Conservation (phyloP, 1,284 basidiomycete genomes). For the Rhodotorula sp. region DNA sequence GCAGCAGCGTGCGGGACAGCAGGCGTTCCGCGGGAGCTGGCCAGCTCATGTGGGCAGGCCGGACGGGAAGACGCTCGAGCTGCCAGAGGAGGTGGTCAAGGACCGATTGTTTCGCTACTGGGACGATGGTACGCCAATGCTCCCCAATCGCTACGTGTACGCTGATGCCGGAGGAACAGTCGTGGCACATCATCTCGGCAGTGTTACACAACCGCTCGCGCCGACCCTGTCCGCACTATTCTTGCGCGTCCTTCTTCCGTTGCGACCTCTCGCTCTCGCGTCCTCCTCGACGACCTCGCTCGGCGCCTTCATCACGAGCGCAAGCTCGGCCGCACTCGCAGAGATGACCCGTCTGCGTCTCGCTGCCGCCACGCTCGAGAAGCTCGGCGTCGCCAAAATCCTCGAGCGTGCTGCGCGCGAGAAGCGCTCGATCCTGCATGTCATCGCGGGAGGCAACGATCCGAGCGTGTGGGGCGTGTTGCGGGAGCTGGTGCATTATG, state of each 20-base stretch:
- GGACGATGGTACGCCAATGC: background rate
- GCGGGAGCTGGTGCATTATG: slow-evolving; percentile 11
- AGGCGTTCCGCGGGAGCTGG: background rate
- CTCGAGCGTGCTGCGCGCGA: slow-evolving; percentile 6
- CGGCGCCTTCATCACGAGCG: background rate
- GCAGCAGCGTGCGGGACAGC: background rate
- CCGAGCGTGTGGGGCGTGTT: slow-evolving; percentile 5
- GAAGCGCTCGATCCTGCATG: slow-evolving; percentile 7
- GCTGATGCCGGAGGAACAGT: background rate
- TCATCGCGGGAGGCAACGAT: background rate
- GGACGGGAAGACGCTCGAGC: background rate
- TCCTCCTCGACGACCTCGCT: background rate
- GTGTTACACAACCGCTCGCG: too few relatives aligned
- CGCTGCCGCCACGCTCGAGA: slow-evolving; percentile 5
- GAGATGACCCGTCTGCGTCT: background rate
- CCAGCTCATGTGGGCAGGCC: background rate
- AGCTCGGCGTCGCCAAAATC: slow-evolving; percentile 1
- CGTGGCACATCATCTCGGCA: background rate
- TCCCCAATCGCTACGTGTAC: background rate
- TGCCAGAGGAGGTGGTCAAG: slow-evolving; percentile 5
- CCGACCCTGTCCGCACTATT: background rate
- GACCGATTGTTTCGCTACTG: slow-evolving; percentile 5
- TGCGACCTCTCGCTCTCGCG: background rate
- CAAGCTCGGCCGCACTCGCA: background rate
- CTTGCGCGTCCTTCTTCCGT: slow-evolving; percentile 5